phyloP scores from a whole-genome alignment of 495 filamentous ascomycete species.

The Penicillium paradoxum region DNA sequence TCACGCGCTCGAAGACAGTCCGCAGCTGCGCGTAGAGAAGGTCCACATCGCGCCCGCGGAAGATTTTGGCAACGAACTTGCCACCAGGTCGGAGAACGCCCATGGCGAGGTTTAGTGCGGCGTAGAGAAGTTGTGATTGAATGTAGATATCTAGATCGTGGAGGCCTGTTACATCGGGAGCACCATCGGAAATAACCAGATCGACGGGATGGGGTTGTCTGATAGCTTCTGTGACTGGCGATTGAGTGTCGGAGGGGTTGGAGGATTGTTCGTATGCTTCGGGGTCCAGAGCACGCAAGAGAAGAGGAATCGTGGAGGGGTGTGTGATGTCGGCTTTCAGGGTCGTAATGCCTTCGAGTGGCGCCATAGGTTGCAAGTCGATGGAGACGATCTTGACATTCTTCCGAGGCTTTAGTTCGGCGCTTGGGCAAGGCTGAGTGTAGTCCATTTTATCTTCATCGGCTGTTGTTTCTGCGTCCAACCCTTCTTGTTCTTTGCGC shows the following conservation, averaged over 20 bases:
- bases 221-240: conserved; percentile 30
- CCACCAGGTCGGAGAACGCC: conserved; percentile 89
- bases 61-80: conserved; percentile 97
- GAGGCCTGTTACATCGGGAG: conserved; percentile 92
- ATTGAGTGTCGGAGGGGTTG: conserved; percentile 17
- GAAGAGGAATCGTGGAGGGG: conserved; percentile 84
- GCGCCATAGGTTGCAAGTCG: conserved; percentile 92
- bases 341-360: conserved; percentile 84
- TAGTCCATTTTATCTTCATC: conserved; percentile 15
- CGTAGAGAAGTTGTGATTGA: conserved; percentile 89
- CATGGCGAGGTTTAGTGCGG: conserved; percentile 85
- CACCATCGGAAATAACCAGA: conserved; percentile 89
- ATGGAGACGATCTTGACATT: conserved; percentile 93
- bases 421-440: conserved; percentile 28
- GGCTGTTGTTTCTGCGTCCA: conserved; percentile 24
- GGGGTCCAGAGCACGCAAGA: conserved; percentile 78
- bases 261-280: conserved; percentile 58
- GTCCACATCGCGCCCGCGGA: conserved; percentile 88
- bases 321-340: conserved; percentile 95
- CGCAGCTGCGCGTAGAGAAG: conserved; percentile 88
- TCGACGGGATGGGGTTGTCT: conserved; percentile 68
- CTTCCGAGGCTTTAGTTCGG: conserved; percentile 51
- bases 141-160: conserved; percentile 98
- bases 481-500: conserved; percentile 43
- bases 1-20: conserved; percentile 80